Percentiles rank a stretch among this genome's conserved stretches.
These are phyloP conservation scores for Trichoderma erinaceum DNA, from an alignment of 495 filamentous ascomycete genomes.

Conservation along the genomic window DNA sequence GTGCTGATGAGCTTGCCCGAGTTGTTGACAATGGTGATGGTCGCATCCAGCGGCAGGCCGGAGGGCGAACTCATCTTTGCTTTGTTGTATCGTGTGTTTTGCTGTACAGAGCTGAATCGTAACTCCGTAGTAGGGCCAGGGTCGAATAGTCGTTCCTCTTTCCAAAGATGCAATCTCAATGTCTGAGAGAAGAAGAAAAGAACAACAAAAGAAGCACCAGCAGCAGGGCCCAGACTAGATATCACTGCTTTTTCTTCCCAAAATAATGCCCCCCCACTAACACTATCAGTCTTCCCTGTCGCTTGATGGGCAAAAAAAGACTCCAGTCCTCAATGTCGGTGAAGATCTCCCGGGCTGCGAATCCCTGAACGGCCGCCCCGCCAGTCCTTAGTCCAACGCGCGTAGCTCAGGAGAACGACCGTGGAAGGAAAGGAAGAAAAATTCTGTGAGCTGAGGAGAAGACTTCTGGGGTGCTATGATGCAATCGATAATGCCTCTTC, in stretches of 20 bases:
- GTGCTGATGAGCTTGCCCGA: constrained; percentile 90
- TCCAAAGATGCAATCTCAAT: not conserved
- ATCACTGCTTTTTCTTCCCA: not conserved
- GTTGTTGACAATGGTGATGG: constrained; percentile 85
- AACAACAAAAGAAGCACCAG: not conserved
- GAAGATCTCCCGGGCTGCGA: constrained; percentile 10
- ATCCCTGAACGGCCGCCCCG: constrained; percentile 11
- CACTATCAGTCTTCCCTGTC: too few relatives aligned
- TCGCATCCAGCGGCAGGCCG: constrained; percentile 49
- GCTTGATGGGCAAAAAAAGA: too few relatives aligned
- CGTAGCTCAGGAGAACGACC: constrained; percentile 10
- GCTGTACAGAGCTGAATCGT: not conserved
- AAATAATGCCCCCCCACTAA: too few relatives aligned
- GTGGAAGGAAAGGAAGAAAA: not conserved
- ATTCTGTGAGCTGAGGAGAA: not conserved
- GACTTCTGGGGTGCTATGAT: not conserved
- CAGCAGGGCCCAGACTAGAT: not conserved
- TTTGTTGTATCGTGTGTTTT: not conserved
- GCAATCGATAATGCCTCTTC: not conserved
- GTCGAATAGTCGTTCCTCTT: not conserved
- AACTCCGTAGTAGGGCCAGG: too few relatives aligned
- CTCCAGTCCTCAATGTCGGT: not conserved
- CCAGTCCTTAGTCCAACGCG: not conserved
- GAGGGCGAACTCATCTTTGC: not conserved
- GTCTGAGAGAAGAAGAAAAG: not conserved